Evolutionary conservation across 108 stramenopile genomes (phyloP), one percentile per base, ranked within the genome.

Genomic region (Skeletonema grethae): DNA sequence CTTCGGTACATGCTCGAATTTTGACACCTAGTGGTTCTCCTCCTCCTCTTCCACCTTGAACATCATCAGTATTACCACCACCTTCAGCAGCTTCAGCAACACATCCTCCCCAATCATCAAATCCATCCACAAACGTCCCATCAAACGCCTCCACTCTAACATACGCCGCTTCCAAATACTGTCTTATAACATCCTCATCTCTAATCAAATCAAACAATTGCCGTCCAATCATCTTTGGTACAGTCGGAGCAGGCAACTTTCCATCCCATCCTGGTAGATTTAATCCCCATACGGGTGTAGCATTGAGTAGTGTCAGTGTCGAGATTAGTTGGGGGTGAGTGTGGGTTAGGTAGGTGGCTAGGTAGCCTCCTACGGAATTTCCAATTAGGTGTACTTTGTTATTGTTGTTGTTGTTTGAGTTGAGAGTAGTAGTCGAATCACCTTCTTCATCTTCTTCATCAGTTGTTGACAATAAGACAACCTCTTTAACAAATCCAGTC

Each of bases 241-340:
- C 18, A 0, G 64, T 15, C 4, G 92, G 92, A 6, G 92, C 79
- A 13, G 89, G 92, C 18, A 93, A 41, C 65, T 61, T 61, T 0
- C 92, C 92, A 38, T 74, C 75, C 92, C 92, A 93, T 8, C 84
- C 87, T 6, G 88, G 88, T n/a, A 91, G 61, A 62, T 94, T 94
- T 10, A 89, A 68, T 31, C 93, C 93, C 93, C 93, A 95, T 3
- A 95, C 86, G 0, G 93, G 93, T n/a, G 93, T 95, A 25, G 90
- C 86, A 78, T 95, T 95, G 66, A 95, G 50, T 5, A 95, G 69
- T 35, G 82, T 76, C 18, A 95, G 69, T 13, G 80, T 67, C 2
- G 72, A 74, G 0, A 90, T 60, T 32, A 88, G 65, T 59, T 86
- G 80, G 1, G 89, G 90, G 63, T 87, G 73, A 15, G 65, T 72